Percentiles rank a stretch among this genome's conserved stretches.
Conservation (phyloP, 768 basidiomycete genomes). For the Favolaschia claudopus region DNA sequence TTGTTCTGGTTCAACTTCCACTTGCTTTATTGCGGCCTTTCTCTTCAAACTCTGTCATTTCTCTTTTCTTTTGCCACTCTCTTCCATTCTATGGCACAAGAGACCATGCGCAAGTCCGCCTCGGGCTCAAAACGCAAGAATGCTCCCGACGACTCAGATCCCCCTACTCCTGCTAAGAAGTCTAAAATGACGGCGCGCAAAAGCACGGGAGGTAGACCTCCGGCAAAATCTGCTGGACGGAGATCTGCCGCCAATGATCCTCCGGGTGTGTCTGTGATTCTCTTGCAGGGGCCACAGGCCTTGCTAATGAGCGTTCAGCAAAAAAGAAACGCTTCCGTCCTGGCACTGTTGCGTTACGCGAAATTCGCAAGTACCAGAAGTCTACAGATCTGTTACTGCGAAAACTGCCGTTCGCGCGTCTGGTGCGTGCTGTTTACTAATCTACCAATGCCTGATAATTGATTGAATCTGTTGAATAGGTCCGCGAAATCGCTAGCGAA, state of each 20-base stretch:
- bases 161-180: conserved; percentile 61
- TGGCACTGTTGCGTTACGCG: conserved; percentile 88
- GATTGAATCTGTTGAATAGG: too few species aligned
- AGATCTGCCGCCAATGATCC: conserved; percentile 25
- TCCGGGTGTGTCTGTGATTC: conserved; percentile 32
- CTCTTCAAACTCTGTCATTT: conserved; percentile 4
- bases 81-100: conserved; percentile 78
- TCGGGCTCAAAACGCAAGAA: conserved; percentile 57
- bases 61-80: conserved; percentile 11
- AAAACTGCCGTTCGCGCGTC: conserved; percentile 90
- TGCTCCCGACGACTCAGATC: conserved; percentile 46
- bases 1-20: too few species aligned
- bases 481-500: conserved; percentile 93
- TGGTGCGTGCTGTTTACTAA: conserved; percentile 62
- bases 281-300: conserved; percentile 20
- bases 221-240: conserved; percentile 38
- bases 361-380: conserved; percentile 95
- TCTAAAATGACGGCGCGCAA: conserved; percentile 78
- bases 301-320: conserved; percentile 3
- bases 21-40: too few species aligned
- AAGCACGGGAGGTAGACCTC: conserved; percentile 76
- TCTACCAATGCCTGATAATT: background rate
- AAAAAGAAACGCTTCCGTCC: conserved; percentile 80
- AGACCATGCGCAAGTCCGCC: conserved; percentile 61
- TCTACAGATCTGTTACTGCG: conserved; percentile 88